Evolutionary conservation across 1,284 basidiomycete genomes (phyloP).

Genomic region (Malassezia equina): DNA sequence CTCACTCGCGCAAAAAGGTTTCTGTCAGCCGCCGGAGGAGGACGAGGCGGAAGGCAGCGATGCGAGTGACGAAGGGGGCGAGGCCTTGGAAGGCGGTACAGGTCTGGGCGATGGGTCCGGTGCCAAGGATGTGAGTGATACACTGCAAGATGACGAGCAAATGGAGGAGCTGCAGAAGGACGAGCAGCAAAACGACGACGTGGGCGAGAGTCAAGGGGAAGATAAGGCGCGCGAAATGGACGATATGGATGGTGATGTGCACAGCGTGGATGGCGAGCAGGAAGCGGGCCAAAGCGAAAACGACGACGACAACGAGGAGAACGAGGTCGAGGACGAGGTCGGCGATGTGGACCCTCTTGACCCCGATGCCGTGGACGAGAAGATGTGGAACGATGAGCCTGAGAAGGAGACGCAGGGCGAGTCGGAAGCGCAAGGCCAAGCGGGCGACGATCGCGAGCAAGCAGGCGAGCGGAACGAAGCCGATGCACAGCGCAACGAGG

Average conservation of each 20-base stretch:
- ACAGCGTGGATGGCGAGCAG: constrained; percentile 51
- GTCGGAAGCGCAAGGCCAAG: constrained; percentile 16
- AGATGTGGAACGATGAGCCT: constrained; percentile 88
- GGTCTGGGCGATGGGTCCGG: constrained; percentile 45
- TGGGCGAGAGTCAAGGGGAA: constrained; percentile 50
- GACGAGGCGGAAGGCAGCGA: constrained; percentile 27
- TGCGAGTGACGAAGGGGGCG: constrained; percentile 20
- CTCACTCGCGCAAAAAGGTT: constrained; percentile 72
- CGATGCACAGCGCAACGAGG: constrained; percentile 50
- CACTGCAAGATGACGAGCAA: constrained; percentile 65
- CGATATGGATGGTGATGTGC: constrained; percentile 66
- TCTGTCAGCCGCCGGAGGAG: constrained; percentile 54
- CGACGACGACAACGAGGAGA: constrained; percentile 52
- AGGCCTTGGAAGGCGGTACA: constrained; percentile 41
- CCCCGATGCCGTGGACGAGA: constrained; percentile 81
- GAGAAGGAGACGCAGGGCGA: constrained; percentile 47
- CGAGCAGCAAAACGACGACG: constrained; percentile 57
- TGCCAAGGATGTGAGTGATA: constrained; percentile 52
- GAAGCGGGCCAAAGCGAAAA: constrained; percentile 55
- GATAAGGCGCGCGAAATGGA: constrained; percentile 56
- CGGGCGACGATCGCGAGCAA: constrained; percentile 17
- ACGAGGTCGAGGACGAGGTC: constrained; percentile 67
- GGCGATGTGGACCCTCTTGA: constrained; percentile 78
- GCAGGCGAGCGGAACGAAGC: constrained; percentile 48
- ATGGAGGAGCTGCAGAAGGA: constrained; percentile 72